Conservation (phyloP, 164 flowering plant species). For the Platanus orientalis region DNA sequence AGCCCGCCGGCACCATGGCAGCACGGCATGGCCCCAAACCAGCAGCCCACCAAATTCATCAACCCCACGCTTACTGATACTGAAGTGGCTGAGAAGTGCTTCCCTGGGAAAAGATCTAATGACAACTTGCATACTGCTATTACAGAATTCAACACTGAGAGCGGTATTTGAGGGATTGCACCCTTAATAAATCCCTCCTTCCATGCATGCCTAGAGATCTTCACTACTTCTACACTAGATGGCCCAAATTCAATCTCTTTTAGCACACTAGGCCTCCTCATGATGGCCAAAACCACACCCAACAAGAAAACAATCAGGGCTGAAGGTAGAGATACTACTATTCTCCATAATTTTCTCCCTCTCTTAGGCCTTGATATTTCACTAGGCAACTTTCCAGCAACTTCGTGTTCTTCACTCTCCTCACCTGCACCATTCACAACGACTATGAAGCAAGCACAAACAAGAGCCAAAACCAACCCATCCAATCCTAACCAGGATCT, state of each 20-base stretch:
- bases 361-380: no score
- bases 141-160: conserved; percentile 71
- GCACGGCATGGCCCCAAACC: no score
- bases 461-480: conserved; percentile 59
- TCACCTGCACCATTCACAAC: conserved; percentile 59
- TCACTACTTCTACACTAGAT: conserved; percentile 42
- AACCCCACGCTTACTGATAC: no score
- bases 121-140: conserved; percentile 84
- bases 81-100: no score
- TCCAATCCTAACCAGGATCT: conserved; percentile 74
- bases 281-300: conserved; percentile 53
- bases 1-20: no score
- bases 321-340: conserved; percentile 50
- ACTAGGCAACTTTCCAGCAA: no score
- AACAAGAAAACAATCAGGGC: no score
- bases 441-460: conserved; percentile 39
- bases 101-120: no score
- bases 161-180: no score
- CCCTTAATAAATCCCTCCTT: conserved; percentile 64
- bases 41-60: no score
- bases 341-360: conserved; percentile 16
- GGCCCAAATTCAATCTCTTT: no score
- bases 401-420: background rate
- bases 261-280: conserved; percentile 59
- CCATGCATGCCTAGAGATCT: conserved; percentile 71